A percentile compares a stretch with the other conserved stretches of the same genome.
Evolutionary conservation across 179 eudicot species (phyloP).

Genomic region (Carnegiea gigantea): DNA sequence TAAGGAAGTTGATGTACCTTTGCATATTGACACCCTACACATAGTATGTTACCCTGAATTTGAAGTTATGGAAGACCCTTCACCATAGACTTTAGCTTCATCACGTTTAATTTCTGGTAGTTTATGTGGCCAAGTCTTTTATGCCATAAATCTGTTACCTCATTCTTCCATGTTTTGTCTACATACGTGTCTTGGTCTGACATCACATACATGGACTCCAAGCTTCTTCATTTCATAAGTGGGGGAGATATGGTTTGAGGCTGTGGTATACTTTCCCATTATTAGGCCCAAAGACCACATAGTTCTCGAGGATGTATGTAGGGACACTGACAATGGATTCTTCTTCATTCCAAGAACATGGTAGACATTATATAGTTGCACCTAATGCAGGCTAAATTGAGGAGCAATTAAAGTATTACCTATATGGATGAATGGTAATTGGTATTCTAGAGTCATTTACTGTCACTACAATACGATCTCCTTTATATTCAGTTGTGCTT

Average conservation of each 20-base stretch:
- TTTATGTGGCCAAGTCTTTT: no score
- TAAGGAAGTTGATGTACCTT: no score
- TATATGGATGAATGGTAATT: background rate
- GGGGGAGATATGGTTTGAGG: background rate
- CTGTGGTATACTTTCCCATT: conserved; percentile 10
- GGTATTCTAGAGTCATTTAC: conserved; percentile 6
- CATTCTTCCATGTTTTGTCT: no score
- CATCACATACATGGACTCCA: background rate
- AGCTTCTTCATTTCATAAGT: background rate
- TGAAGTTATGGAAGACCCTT: no score
- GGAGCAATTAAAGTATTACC: conserved; percentile 1
- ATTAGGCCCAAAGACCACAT: conserved; percentile 1
- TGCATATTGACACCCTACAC: no score
- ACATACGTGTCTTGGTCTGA: no score
- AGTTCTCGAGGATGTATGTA: background rate
- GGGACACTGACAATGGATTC: conserved; percentile 1
- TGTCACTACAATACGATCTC: conserved; percentile 11
- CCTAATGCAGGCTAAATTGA: conserved; percentile 1
- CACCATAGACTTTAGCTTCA: no score
- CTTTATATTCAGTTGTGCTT: background rate
- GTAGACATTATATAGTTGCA: background rate
- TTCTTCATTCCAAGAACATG: background rate
- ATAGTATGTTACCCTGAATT: no score
- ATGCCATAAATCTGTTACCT: no score
- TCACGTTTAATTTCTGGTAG: no score